Evolutionary conservation across 768 basidiomycete genomes (phyloP).

Genomic region (Russula sp.): DNA sequence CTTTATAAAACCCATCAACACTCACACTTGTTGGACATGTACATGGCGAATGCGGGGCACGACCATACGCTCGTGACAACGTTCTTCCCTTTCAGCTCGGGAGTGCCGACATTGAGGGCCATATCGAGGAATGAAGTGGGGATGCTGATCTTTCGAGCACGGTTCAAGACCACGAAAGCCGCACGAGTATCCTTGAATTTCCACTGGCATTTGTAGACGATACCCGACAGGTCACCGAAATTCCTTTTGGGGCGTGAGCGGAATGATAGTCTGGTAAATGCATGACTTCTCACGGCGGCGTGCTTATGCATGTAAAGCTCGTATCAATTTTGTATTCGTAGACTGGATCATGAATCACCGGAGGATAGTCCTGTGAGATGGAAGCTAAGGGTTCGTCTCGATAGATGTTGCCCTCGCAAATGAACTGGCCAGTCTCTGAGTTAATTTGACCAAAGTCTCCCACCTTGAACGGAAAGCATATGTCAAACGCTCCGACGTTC

Average conservation of each 20-base stretch:
- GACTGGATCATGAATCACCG: constrained; percentile 1
- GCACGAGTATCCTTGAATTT: constrained; percentile 4
- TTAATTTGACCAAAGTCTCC: constrained; percentile 12
- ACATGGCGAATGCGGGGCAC: constrained; percentile 18
- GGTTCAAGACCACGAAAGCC: constrained; percentile 10
- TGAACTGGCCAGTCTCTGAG: constrained; percentile 10
- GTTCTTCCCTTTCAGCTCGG: constrained; percentile 13
- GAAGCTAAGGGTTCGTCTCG: constrained; percentile 16
- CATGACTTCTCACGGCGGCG: constrained; percentile 8
- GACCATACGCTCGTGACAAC: constrained; percentile 13
- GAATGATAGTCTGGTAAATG: background rate
- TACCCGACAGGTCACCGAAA: constrained; percentile 3
- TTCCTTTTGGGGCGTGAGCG: constrained; percentile 2
- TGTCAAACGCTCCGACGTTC: background rate
- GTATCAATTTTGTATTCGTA: constrained; percentile 10
- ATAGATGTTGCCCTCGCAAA: constrained; percentile 18
- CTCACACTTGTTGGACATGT: constrained; percentile 16
- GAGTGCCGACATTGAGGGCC: background rate
- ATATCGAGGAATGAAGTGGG: constrained; percentile 6
- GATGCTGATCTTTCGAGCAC: constrained; percentile 9
- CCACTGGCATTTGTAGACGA: constrained; percentile 16
- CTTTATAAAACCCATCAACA: background rate
- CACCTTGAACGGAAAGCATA: constrained; percentile 6
- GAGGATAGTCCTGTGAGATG: constrained; percentile 9
- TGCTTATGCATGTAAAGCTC: background rate